phyloP scores from a whole-genome alignment of 345 rosid species.

The Lumnitzera littorea region DNA sequence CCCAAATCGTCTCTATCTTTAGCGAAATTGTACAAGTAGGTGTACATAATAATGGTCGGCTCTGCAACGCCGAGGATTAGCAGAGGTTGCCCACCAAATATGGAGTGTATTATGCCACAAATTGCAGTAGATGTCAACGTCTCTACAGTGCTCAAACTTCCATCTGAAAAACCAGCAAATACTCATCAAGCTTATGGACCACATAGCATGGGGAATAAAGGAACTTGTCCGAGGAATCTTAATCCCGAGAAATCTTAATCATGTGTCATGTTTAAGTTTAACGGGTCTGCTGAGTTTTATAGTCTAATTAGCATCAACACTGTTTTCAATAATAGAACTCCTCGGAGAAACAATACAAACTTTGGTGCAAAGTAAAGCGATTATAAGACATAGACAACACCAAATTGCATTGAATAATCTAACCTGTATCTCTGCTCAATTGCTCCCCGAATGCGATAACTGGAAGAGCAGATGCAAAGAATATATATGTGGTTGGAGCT shows the following conservation, averaged over 20 bases:
- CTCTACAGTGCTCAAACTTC: slow-evolving; percentile 83
- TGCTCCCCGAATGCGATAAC: slow-evolving; percentile 95
- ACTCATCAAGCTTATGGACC: neutral
- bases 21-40: slow-evolving; percentile 87
- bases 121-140: slow-evolving; percentile 89
- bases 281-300: no score
- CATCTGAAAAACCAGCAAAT: slow-evolving; percentile 38
- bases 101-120: slow-evolving; percentile 82
- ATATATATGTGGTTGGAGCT: slow-evolving; percentile 93
- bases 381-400: no score
- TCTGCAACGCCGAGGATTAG: slow-evolving; percentile 97
- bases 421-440: slow-evolving; percentile 83
- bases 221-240: no score
- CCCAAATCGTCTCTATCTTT: slow-evolving; percentile 78
- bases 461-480: slow-evolving; percentile 94
- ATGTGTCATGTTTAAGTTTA: no score
- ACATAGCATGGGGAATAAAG: no score
- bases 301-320: no score
- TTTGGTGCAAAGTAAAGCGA: no score
- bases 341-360: no score
- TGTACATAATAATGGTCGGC: slow-evolving; percentile 96
- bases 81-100: slow-evolving; percentile 85
- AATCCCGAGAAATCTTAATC: no score
- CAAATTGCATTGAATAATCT: neutral
- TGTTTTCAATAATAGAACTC: no score